Conservation (phyloP, 805 yeast species). For the Hanseniaspora vineae region DNA sequence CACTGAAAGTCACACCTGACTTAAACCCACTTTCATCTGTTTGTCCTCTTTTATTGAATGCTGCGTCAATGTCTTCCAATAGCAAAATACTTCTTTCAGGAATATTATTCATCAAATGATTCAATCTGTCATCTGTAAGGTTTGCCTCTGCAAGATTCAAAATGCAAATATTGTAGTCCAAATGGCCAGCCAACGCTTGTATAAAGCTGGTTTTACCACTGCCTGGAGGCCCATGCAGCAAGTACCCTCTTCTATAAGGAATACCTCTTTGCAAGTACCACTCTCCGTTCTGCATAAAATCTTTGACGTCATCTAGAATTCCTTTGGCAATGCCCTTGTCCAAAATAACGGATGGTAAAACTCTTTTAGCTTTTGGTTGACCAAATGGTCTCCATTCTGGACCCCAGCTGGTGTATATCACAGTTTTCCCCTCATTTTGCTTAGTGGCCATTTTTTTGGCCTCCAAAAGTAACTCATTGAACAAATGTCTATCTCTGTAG, state of each 20-base stretch:
- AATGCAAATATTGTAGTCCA: constrained; percentile 91
- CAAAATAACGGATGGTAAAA: constrained; percentile 73
- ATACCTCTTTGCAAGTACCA: constrained; percentile 98
- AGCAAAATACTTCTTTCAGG: constrained; percentile 80
- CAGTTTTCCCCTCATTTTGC: constrained; percentile 86
- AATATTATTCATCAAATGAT: constrained; percentile 90
- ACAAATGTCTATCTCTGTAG: constrained; percentile 63
- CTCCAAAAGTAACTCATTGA: constrained; percentile 60
- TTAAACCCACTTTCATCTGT: constrained; percentile 62
- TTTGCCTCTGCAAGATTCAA: constrained; percentile 83
- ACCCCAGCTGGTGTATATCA: constrained; percentile 88
- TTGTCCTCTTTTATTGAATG: constrained; percentile 74
- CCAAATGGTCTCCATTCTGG: constrained; percentile 99
- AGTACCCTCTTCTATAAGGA: constrained; percentile 90
- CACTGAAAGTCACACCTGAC: constrained; percentile 91
- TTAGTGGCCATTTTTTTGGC: constrained; percentile 76
- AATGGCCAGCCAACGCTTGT: constrained; percentile 91
- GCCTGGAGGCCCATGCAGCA: constrained; percentile 95
- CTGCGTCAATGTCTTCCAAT: constrained; percentile 92
- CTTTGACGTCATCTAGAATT: constrained; percentile 61
- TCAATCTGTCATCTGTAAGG: constrained; percentile 85
- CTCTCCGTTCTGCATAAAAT: constrained; percentile 63
- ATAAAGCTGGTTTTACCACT: constrained; percentile 93
- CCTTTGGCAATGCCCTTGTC: constrained; percentile 60
- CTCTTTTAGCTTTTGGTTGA: constrained; percentile 78